Evolutionary conservation across 305 asterid genomes (phyloP).

Genomic region (Fraxinus baroniana): DNA sequence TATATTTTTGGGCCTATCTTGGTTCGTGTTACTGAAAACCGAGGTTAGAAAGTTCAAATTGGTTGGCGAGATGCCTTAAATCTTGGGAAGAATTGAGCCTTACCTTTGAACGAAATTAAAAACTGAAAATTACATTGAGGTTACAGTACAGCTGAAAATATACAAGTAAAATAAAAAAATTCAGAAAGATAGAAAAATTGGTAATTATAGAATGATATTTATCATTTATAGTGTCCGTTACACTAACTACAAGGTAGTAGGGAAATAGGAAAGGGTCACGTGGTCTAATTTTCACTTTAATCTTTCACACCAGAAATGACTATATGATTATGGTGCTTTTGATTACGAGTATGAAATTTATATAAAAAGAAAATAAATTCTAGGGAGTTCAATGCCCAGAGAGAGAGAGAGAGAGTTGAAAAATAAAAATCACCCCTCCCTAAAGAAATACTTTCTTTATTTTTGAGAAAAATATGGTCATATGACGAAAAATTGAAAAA

Average conservation of each 20-base stretch:
- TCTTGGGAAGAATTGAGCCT: not conserved
- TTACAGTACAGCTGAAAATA: not conserved
- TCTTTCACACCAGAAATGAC: too few relatives aligned
- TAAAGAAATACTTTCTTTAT: too few relatives aligned
- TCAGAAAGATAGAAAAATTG: not conserved
- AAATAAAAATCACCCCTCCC: too few relatives aligned
- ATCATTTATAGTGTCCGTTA: not conserved
- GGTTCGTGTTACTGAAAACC: not conserved
- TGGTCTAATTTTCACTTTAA: too few relatives aligned
- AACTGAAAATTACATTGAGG: not conserved
- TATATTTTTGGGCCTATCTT: not conserved
- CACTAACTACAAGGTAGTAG: not conserved
- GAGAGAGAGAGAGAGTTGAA: too few relatives aligned
- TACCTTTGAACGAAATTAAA: not conserved
- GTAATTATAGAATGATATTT: not conserved
- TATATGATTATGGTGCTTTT: too few relatives aligned
- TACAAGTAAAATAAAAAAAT: too few relatives aligned
- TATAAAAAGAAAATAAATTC: too few relatives aligned
- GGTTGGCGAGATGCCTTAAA: not conserved
- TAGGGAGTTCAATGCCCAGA: too few relatives aligned
- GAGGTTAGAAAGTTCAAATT: not conserved
- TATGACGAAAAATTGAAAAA: too few relatives aligned
- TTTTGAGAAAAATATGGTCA: too few relatives aligned
- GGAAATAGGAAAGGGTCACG: too few relatives aligned
- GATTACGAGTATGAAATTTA: not conserved